These are phyloP conservation scores for Volvox reticuliferus DNA, from an alignment of 139 green algal species.

Conservation along the genomic window DNA sequence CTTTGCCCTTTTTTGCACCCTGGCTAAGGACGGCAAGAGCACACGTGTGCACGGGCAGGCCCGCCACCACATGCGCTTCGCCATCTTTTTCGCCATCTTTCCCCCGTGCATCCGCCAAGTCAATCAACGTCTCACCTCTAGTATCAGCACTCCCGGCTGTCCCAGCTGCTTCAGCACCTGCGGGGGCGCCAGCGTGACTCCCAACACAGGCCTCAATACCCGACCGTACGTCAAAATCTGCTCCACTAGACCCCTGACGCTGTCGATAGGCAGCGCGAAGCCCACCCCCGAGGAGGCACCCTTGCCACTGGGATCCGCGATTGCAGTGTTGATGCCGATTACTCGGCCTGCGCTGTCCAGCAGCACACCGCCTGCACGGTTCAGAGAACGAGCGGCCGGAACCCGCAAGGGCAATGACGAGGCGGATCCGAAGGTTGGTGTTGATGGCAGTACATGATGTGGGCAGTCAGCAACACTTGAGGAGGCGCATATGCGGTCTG, in stretches of 20 bases:
- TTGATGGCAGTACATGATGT: not conserved
- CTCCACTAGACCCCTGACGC: constrained; percentile 64
- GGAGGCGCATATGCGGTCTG: too few species aligned
- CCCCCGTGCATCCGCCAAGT: too few species aligned
- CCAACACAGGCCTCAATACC: constrained; percentile 78
- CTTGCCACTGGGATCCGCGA: constrained; percentile 77
- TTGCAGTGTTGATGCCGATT: constrained; percentile 89
- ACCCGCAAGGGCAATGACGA: too few species aligned
- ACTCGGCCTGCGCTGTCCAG: constrained; percentile 60
- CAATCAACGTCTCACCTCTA: constrained; percentile 64
- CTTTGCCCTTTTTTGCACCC: too few species aligned
- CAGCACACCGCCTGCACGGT: constrained; percentile 62
- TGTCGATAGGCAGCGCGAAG: constrained; percentile 90
- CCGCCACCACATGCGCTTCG: too few species aligned
- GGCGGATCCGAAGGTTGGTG: not conserved
- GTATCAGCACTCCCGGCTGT: constrained; percentile 77
- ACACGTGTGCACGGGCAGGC: too few species aligned
- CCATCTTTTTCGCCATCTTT: too few species aligned
- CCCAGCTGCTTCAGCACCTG: constrained; percentile 63
- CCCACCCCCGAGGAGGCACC: constrained; percentile 74
- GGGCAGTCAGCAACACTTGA: too few species aligned
- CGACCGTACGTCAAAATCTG: constrained; percentile 78
- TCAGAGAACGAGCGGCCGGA: not conserved
- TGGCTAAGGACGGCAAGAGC: too few species aligned
- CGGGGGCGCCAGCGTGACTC: constrained; percentile 87